Evolutionary conservation across 495 filamentous ascomycete species (phyloP).

Genomic region (Bombardia bombarda): DNA sequence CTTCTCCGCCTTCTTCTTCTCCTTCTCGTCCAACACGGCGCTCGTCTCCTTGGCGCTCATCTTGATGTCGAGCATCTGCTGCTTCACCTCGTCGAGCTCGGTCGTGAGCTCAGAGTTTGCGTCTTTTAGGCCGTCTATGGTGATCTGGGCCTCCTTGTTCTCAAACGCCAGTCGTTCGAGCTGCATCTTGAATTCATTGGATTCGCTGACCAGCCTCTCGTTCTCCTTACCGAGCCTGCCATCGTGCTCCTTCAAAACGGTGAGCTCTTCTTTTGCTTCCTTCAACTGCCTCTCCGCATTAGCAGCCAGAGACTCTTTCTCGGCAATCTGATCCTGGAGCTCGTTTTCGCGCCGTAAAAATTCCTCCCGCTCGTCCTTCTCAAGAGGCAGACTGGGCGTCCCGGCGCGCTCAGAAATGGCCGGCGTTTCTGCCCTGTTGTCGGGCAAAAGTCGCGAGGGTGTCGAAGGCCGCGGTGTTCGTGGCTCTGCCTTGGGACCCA

Average conservation of each 20-base stretch:
- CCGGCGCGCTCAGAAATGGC: constrained; percentile 62
- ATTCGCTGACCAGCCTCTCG: constrained; percentile 71
- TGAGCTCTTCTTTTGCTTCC: constrained; percentile 76
- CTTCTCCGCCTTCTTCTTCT: constrained; percentile 94
- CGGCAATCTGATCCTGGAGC: constrained; percentile 88
- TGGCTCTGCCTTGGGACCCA: constrained; percentile 49
- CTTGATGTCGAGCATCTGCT: constrained; percentile 88
- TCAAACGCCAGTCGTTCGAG: constrained; percentile 92
- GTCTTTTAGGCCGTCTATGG: constrained; percentile 95
- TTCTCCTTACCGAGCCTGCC: constrained; percentile 76
- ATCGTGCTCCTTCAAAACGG: constrained; percentile 73
- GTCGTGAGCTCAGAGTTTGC: constrained; percentile 85
- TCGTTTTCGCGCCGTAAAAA: constrained; percentile 94
- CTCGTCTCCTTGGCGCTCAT: constrained; percentile 92
- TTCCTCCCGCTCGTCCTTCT: constrained; percentile 95
- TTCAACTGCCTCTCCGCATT: constrained; percentile 68
- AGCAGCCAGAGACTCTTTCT: constrained; percentile 77
- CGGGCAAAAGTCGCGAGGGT: constrained; percentile 70
- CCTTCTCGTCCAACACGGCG: constrained; percentile 85
- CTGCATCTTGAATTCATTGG: constrained; percentile 91
- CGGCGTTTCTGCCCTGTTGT: constrained; percentile 68
- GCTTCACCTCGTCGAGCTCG: constrained; percentile 92
- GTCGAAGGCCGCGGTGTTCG: constrained; percentile 64
- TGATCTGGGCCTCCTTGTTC: constrained; percentile 92
- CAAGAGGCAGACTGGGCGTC: constrained; percentile 78